Evolutionary conservation across 2,329 filamentous ascomycete genomes (phyloP).

Genomic region (Catunica adiposa): DNA sequence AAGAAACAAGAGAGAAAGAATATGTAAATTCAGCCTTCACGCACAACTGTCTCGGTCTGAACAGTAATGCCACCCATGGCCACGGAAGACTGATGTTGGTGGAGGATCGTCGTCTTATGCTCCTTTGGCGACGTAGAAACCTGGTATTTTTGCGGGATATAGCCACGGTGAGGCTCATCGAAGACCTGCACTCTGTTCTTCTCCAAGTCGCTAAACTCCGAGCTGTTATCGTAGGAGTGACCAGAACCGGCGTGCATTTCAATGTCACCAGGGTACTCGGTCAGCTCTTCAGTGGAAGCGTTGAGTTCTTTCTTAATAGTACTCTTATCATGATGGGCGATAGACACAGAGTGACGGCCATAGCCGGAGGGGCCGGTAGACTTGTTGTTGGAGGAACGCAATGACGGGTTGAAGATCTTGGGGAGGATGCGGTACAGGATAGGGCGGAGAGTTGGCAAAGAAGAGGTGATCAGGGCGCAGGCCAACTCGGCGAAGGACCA

Average conservation of each 20-base stretch:
- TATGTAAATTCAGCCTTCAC: background rate
- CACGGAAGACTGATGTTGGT: slow-evolving; percentile 4
- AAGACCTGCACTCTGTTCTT: background rate
- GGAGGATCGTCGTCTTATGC: background rate
- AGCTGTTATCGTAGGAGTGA: background rate
- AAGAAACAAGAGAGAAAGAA: background rate
- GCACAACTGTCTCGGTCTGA: slow-evolving; percentile 7
- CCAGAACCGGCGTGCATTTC: slow-evolving; percentile 1
- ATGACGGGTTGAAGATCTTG: slow-evolving; percentile 14
- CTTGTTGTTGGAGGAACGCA: background rate
- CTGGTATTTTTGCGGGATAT: background rate
- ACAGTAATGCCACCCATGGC: slow-evolving; percentile 11
- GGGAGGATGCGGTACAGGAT: slow-evolving; percentile 19
- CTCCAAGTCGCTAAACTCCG: background rate
- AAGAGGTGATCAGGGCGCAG: slow-evolving; percentile 17
- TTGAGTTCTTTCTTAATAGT: slow-evolving; percentile 3
- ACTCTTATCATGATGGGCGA: background rate
- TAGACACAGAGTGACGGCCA: slow-evolving; percentile 5
- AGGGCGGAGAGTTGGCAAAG: slow-evolving; percentile 18
- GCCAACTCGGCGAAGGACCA: slow-evolving; percentile 18
- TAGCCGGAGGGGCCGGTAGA: slow-evolving; percentile 4
- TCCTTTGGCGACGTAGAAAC: background rate
- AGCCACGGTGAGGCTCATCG: slow-evolving; percentile 2
- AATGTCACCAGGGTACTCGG: slow-evolving; percentile 2
- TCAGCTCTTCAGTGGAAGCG: slow-evolving; percentile 5